These are phyloP conservation scores for Suillus sp. DNA, from an alignment of 768 basidiomycete genomes.

Conservation along the genomic window DNA sequence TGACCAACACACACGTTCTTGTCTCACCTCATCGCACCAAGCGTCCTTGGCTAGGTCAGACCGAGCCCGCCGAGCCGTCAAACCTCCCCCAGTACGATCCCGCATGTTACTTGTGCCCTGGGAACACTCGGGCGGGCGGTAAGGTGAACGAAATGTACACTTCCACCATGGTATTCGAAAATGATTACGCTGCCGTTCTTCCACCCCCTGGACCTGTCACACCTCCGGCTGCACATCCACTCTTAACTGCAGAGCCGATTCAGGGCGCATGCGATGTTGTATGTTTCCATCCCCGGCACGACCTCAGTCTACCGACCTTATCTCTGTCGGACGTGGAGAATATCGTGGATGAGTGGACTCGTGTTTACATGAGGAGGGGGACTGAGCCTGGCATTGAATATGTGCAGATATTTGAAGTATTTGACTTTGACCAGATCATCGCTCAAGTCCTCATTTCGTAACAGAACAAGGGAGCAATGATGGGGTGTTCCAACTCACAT, in stretches of 20 bases:
- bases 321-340: constrained; percentile 53
- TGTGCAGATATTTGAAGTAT: constrained; percentile 89
- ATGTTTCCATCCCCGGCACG: constrained; percentile 84
- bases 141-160: constrained; percentile 65
- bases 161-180: constrained; percentile 71
- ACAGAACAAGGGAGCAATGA: constrained; percentile 92
- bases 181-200: constrained; percentile 83
- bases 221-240: constrained; percentile 56
- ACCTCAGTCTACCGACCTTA: constrained; percentile 79
- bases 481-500: constrained; percentile 95
- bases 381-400: constrained; percentile 69
- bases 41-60: constrained; percentile 90
- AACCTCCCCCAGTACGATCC: constrained; percentile 67
- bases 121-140: constrained; percentile 77
- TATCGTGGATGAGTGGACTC: constrained; percentile 75
- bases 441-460: constrained; percentile 12
- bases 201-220: constrained; percentile 58
- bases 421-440: constrained; percentile 19
- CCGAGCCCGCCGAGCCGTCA: constrained; percentile 59
- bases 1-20: constrained; percentile 74
- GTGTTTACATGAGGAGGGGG: constrained; percentile 62
- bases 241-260: constrained; percentile 66
- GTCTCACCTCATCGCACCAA: constrained; percentile 90
- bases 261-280: constrained; percentile 88
- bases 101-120: constrained; percentile 85